Conservation (phyloP, 2,329 filamentous ascomycete genomes). For the Scedosporium minutisporum region DNA sequence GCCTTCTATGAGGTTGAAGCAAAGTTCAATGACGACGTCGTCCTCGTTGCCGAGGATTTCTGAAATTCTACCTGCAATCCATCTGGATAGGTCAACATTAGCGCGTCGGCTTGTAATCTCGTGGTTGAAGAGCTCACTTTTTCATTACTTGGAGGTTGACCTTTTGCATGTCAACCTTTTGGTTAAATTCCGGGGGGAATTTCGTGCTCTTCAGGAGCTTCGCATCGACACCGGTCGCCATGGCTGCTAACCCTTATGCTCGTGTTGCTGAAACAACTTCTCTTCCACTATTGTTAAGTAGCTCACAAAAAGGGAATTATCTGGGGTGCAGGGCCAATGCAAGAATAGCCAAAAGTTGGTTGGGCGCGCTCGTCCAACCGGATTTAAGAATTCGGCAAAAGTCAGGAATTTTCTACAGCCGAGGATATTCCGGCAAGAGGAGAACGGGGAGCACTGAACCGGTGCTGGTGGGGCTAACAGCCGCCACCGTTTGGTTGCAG, state of each 20-base stretch:
- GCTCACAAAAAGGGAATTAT: background rate
- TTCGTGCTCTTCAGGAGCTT: constrained; percentile 87
- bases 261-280: background rate
- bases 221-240: constrained; percentile 78
- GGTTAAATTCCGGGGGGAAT: constrained; percentile 85
- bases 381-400: background rate
- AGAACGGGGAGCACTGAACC: no score
- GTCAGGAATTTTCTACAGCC: background rate
- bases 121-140: constrained; percentile 45
- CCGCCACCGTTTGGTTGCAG: background rate
- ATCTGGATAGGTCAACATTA: constrained; percentile 44
- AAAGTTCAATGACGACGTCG: constrained; percentile 87
- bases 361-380: background rate
- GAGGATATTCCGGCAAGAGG: background rate
- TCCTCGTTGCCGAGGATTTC: constrained; percentile 88
- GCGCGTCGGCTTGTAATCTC: background rate
- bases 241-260: constrained; percentile 26
- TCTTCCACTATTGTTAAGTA: background rate
- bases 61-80: constrained; percentile 83
- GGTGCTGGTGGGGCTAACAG: background rate
- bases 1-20: constrained; percentile 61
- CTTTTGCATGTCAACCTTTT: constrained; percentile 95
- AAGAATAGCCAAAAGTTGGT: background rate
- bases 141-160: constrained; percentile 98
- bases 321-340: background rate